Base-by-base conservation (phyloP, 768 basidiomycete species). In the Mycena chlorophos region DNA sequence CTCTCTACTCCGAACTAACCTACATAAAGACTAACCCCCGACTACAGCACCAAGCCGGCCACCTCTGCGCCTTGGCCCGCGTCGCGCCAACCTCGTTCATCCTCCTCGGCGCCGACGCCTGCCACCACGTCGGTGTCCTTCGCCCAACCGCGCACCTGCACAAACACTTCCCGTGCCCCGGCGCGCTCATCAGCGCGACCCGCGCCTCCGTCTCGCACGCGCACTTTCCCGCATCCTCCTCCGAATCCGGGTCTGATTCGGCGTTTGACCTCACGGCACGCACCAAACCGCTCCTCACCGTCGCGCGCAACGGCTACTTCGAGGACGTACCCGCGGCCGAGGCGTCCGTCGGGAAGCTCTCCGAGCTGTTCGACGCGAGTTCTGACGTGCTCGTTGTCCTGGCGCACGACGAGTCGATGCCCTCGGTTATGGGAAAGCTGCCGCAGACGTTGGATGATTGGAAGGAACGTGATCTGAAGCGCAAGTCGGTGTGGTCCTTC, bases 401-500 rank as follows among this genome's bases (percentile, higher is more conserved):
- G 0, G 63, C 65, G 30, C 65, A 66, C 39, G 65, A 66, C 48
- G 39, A 30, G 22, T 51, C 61, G 13, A 31, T 66, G 28, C 39
- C 29, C 4, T 51, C 47, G 8, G 29, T 63, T 2, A 39, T 65
- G 19, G 57, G 45, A 5, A 31, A 50, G 25, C 57, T 59, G 31
- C 60, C 64, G 3, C 39, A 40, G 39, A 46, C 17, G 2, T 13
- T 63, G n/a, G 46, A 61, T 45, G 26, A 40, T 12, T 65, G 64
- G 64, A 50, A 65, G 50, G 55, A 31, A 19, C 42, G 46, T 28
- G 62, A 58, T n/a, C 59, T 55, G 60, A 65, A 65, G 49, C 31
- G 47, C 0, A 43, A 43, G 31, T 50, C 43, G 16, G 51, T 40
- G 14, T 65, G 62, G 62, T 52, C 57, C 25, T 65, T 65, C 29